Base-by-base conservation (phyloP, 495 filamentous ascomycete species). In the Trypethelium eluteriae region DNA sequence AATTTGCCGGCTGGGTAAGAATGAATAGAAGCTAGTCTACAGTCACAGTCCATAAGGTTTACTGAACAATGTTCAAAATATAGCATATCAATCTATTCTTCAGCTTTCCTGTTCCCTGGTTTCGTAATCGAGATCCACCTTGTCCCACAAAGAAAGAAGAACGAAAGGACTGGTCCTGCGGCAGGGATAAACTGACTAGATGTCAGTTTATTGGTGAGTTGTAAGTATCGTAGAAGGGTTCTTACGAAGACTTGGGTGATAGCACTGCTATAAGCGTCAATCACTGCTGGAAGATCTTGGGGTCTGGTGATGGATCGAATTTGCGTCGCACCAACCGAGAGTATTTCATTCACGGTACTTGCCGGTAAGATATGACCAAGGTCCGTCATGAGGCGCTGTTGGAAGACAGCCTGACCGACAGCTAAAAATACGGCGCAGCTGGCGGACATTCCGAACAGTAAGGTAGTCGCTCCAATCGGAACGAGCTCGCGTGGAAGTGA, bases 381-480 rank as follows among this genome's bases (percentile, higher is more conserved):
- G 4, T 67, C 62, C 12, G 34, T 53, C 38, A 74, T 53, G 12
- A 74, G 56, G 2, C 49, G 53, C 9, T 62, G 18, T n/a, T 70
- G 62, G 68, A 78, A 78, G 32, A 74, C 59, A 53, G 76, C 75
- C 65, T 78, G 74, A 1, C 68, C 71, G 11, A 77, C 73, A 14
- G 72, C 70, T 5, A 75, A 64, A 64, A 78, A 77, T 53, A 78
- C 64, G 14, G 76, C 72, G 14, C 73, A 74, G 2, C 73, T 71
- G 4, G 76, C 66, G 0, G 70, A 66, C 67, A 76, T 75, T 16
- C 36, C 61, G 70, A 78, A 73, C 44, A 75, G 71, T 18, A 77
- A 66, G 3, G 76, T 71, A 0, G 87, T 82, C 1, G 85, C 88
- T 10, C 86, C 90, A n/a, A 81, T 85, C 0, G 90, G 84, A 34